Base-by-base conservation (phyloP, 257 asterid genomes). In the Lycium ferocissimum region DNA sequence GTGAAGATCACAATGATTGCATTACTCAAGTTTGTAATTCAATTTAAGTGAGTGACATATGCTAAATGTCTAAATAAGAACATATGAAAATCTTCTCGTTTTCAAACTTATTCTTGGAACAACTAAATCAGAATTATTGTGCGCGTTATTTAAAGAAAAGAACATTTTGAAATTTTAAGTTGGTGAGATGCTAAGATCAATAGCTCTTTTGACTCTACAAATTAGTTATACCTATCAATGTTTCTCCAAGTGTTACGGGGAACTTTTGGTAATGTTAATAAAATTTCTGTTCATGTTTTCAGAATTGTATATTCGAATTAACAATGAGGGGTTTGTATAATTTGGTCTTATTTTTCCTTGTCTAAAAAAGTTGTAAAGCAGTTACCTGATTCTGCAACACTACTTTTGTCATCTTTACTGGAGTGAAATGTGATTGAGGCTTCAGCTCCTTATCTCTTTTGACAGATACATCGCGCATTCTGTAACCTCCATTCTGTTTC, bases 321-420 rank as follows among this genome's bases (percentile, higher is more conserved):
- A 12, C 65, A 14, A 53, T 54, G 59, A 53, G 65, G 65, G 51
- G 65, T 78, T 53, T 53, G 82, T 51, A 53, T 26, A 26, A 49
- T 14, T 17, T 51, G 49, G 33, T 53, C 18, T 78, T 78, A 5
- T 53, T 53, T 76, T 14, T 33, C 82, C 15, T 3, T 51, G 82
- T 76, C 15, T 76, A 51, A 75, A 17, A 22, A 54, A 35, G 40
- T 33, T 51, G 14, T 26, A 26, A 75, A 76, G 47, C 65, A 76
- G 58, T 76, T 76, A 22, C 45, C 26, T 26, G 45, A 14, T 76
- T 75, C 26, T 76, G 81, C n/a, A 76, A 49, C 63, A 49, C 45
- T 22, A 13, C 20, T 22, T 7, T 13, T 7, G 81, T 76, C 45
- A 13, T 76, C 22, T 22, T 69, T 49, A 13, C 22, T 49, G n/a